These are phyloP conservation scores for Penicillium angulare DNA, from an alignment of 495 filamentous ascomycete species.

Conservation along the genomic window DNA sequence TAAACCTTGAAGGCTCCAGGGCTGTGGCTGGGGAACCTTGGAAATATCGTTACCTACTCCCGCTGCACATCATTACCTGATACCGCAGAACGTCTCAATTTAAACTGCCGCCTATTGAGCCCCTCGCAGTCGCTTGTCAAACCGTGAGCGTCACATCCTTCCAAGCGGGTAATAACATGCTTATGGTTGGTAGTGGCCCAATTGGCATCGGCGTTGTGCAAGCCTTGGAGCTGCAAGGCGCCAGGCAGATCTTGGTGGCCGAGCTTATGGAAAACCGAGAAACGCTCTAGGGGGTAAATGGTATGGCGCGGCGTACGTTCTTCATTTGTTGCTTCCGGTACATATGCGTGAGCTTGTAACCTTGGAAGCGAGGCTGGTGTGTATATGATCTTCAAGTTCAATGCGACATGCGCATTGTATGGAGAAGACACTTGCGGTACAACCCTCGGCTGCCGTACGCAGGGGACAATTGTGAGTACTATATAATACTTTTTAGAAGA, in stretches of 20 bases:
- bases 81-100: slow-evolving; percentile 19
- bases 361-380: slow-evolving; percentile 49
- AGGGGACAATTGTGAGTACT: slow-evolving; percentile 59
- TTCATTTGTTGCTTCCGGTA: slow-evolving; percentile 63
- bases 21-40: slow-evolving; percentile 28
- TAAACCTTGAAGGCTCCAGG: no score
- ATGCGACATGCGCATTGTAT: slow-evolving; percentile 61
- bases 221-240: slow-evolving; percentile 47
- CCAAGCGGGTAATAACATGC: slow-evolving; percentile 41
- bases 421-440: slow-evolving; percentile 49
- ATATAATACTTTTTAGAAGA: slow-evolving; percentile 64
- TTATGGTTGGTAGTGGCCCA: slow-evolving; percentile 58
- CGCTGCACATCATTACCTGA: slow-evolving; percentile 26
- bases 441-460: slow-evolving; percentile 44
- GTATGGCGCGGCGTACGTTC: slow-evolving; percentile 53
- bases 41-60: slow-evolving; percentile 28
- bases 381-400: slow-evolving; percentile 57
- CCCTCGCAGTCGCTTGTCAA: slow-evolving; percentile 62
- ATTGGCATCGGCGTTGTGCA: slow-evolving; percentile 60
- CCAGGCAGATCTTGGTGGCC: slow-evolving; percentile 50
- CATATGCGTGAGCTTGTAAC: slow-evolving; percentile 47
- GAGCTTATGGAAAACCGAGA: slow-evolving; percentile 52
- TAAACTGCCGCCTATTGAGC: slow-evolving; percentile 53
- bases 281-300: slow-evolving; percentile 44
- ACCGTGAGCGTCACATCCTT: slow-evolving; percentile 52